A percentile compares a stretch with the other conserved stretches of the same genome.
phyloP scores from a whole-genome alignment of 805 yeast species.

The Gaillardinia entomophila region DNA sequence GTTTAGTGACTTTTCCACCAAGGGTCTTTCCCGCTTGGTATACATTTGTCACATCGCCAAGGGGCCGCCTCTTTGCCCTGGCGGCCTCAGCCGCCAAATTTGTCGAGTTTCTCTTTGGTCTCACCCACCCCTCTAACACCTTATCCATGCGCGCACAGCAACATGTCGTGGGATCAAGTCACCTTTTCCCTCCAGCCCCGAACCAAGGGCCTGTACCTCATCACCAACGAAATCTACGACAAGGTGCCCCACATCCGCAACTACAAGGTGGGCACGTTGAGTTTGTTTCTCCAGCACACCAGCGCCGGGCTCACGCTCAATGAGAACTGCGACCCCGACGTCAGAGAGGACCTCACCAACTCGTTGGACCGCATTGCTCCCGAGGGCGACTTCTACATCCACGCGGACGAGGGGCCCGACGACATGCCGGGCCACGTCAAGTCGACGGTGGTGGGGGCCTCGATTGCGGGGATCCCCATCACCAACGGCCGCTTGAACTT shows the following conservation, averaged over 20 bases:
- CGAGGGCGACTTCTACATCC: conserved; percentile 52
- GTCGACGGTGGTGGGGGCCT: conserved; percentile 47
- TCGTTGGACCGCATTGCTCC: conserved; percentile 65
- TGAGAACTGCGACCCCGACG: conserved; percentile 79
- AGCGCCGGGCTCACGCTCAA: conserved; percentile 73
- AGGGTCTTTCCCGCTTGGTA: too few species aligned
- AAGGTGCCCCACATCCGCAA: conserved; percentile 55
- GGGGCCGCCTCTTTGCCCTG: too few species aligned
- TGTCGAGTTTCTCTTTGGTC: too few species aligned
- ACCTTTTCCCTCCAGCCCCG: conserved; percentile 51
- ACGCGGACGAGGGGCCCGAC: conserved; percentile 74
- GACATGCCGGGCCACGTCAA: conserved; percentile 84
- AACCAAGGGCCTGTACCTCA: conserved; percentile 62
- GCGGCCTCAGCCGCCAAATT: too few species aligned
- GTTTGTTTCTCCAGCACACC: conserved; percentile 72
- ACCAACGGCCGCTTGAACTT: conserved; percentile 59
- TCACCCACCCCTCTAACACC: too few species aligned
- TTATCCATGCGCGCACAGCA: too few species aligned
- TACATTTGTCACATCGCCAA: too few species aligned
- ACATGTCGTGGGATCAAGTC: conserved; percentile 51
- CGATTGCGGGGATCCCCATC: conserved; percentile 58
- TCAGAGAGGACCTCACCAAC: conserved; percentile 60
- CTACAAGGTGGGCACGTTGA: conserved; percentile 57
- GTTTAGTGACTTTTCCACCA: too few species aligned
- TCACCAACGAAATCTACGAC: conserved; percentile 57